phyloP scores from a whole-genome alignment of 2,329 filamentous ascomycete species.

The Epicoccum nigrum region DNA sequence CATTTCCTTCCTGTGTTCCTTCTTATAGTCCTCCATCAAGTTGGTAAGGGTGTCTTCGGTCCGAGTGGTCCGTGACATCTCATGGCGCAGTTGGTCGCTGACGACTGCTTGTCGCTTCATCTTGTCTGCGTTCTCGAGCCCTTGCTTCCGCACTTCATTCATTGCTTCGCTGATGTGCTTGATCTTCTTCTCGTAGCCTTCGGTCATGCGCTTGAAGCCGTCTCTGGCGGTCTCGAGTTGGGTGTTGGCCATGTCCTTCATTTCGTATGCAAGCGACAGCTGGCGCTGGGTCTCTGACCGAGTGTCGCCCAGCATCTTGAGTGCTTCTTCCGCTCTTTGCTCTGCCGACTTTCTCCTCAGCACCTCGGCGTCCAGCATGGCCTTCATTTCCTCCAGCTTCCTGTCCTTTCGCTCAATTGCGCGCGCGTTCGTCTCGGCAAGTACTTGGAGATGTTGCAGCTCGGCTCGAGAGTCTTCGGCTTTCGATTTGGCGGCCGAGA shows the following conservation, averaged over 20 bases:
- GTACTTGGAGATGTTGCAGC: constrained; percentile 71
- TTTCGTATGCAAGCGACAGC: constrained; percentile 62
- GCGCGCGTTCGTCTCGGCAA: constrained; percentile 73
- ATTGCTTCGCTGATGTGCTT: constrained; percentile 61
- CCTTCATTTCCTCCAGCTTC: constrained; percentile 72
- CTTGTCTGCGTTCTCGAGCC: constrained; percentile 41
- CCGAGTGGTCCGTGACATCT: constrained; percentile 64
- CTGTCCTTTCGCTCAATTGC: constrained; percentile 74
- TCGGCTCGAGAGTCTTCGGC: constrained; percentile 72
- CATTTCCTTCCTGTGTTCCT: constrained; percentile 66
- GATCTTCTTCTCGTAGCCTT: constrained; percentile 45
- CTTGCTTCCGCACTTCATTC: constrained; percentile 37
- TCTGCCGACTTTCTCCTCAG: constrained; percentile 65
- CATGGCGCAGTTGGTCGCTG: constrained; percentile 74
- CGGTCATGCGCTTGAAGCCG: constrained; percentile 72
- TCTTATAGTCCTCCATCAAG: constrained; percentile 69
- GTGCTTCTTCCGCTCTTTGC: constrained; percentile 65
- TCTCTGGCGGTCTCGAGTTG: constrained; percentile 72
- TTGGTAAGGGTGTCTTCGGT: constrained; percentile 67
- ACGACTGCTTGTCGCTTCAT: constrained; percentile 66
- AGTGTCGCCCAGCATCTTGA: constrained; percentile 67
- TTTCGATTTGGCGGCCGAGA: constrained; percentile 72
- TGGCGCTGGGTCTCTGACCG: constrained; percentile 65
- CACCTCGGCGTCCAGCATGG: constrained; percentile 68
- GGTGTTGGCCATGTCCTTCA: constrained; percentile 60